Base-by-base conservation (phyloP, 805 yeast species). In the Brettanomyces bruxellensis region DNA sequence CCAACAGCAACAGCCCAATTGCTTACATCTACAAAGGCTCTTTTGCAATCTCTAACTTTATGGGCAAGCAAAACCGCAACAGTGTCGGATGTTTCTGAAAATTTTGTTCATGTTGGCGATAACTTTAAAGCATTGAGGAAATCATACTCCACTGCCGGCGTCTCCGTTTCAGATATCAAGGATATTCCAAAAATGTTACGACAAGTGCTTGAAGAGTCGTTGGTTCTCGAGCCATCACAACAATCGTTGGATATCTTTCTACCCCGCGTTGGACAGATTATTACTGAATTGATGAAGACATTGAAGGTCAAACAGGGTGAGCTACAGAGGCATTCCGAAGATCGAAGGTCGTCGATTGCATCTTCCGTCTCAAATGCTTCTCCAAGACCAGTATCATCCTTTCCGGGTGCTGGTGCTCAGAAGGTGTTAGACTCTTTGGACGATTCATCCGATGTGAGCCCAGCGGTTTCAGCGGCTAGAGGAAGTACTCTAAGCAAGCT, bases 91-190 rank as follows among this genome's bases (percentile, higher is more conserved):
- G 97, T 93, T 3, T 87, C 96, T 2, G 87, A 89, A 56, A 85
- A 89, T 3, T 93, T 88, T 61, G 99, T 93, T 13, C 83, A 79
- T 52, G 73, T 93, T 28, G 99, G 99, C 0, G 93, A 90, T 58
- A 97, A 91, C 63, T 93, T 89, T 70, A 81, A 91, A 54, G 78
- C 86, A 3, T 86, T 95, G 1, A 80, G 90, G 23, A 75, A 87
- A 49, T 86, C 95, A 3, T 90, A 91, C 61, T 68, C 80, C 4
- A 73, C 73, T 47, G 83, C 87, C 3, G 95, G 95, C 0, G 79
- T 93, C 4, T 90, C 85, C 53, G 83, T 84, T 7, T 69, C 81
- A 11, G 96, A 88, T 59, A 68, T 93, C 25, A 93, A 95, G 1
- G 96, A 91, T 58, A 96, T 93, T 1, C 98, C 99, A 0, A 81